These are phyloP conservation scores for Auricularia sp. DNA, from an alignment of 768 basidiomycete species.

Conservation along the genomic window DNA sequence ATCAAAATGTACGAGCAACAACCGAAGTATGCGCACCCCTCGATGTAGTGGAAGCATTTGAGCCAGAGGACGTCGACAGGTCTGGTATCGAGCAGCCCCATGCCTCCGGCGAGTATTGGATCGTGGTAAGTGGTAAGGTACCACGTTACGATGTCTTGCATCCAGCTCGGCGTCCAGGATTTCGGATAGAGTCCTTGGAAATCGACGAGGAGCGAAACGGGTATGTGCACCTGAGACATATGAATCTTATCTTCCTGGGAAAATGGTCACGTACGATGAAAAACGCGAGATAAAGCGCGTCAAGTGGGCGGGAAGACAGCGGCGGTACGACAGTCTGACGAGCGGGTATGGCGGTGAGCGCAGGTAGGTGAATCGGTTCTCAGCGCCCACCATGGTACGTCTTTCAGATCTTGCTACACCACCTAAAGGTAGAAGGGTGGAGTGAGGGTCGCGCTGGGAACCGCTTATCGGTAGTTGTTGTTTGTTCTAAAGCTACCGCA, in stretches of 20 bases:
- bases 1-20: background rate
- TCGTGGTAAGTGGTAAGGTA: slow-evolving; percentile 2
- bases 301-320: slow-evolving; percentile 10
- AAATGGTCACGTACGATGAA: slow-evolving; percentile 15
- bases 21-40: background rate
- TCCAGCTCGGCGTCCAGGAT: slow-evolving; percentile 13
- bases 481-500: too few species aligned
- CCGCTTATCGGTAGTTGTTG: too few species aligned
- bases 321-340: background rate
- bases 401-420: too few species aligned
- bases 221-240: slow-evolving; percentile 21
- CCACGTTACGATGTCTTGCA: slow-evolving; percentile 12
- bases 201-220: slow-evolving; percentile 25
- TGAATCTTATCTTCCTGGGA: background rate
- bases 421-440: too few species aligned
- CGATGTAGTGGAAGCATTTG: background rate
- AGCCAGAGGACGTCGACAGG: background rate
- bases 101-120: slow-evolving; percentile 3
- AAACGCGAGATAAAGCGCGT: slow-evolving; percentile 21
- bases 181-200: slow-evolving; percentile 26
- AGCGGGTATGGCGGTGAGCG: too few species aligned
- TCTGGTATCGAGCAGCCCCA: background rate
- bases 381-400: too few species aligned
- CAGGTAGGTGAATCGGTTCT: too few species aligned
- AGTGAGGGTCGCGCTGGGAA: too few species aligned